Conservation (phyloP, 192 early-diverging fungal species). For the Coemansia sp. region DNA sequence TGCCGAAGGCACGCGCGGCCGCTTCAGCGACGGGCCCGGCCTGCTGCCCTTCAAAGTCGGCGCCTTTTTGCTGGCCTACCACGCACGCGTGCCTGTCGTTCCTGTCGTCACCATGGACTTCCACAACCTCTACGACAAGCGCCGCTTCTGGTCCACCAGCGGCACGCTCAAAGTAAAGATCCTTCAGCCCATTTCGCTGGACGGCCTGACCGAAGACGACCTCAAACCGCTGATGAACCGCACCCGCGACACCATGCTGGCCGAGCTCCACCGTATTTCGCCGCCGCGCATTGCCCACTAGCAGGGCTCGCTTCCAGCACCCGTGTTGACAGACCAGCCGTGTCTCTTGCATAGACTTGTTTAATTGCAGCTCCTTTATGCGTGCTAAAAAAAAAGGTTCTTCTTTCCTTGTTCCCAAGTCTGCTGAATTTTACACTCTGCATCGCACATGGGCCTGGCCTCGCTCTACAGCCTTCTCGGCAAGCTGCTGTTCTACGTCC, state of each 20-base stretch:
- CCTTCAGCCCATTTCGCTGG: slow-evolving; percentile 45
- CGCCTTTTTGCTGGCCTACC: slow-evolving; percentile 92
- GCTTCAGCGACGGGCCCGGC: slow-evolving; percentile 56
- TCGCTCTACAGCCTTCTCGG: slow-evolving; percentile 12
- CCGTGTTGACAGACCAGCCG: not conserved
- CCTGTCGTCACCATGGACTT: slow-evolving; percentile 81
- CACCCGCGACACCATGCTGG: slow-evolving; percentile 50
- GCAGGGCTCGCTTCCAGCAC: not conserved
- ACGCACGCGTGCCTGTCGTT: slow-evolving; percentile 80
- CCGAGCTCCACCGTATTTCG: slow-evolving; percentile 36
- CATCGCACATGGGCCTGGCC: slow-evolving; percentile 15
- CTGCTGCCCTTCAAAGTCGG: slow-evolving; percentile 94
- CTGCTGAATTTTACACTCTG: no score
- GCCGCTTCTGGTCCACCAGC: slow-evolving; percentile 35
- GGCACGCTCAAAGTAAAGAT: slow-evolving; percentile 47
- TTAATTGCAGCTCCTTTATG: no score
- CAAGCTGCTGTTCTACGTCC: slow-evolving; percentile 29
- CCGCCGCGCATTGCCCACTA: slow-evolving; percentile 31
- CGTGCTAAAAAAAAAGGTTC: no score
- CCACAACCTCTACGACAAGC: slow-evolving; percentile 47
- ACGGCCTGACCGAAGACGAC: slow-evolving; percentile 43
- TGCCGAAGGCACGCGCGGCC: slow-evolving; percentile 90
- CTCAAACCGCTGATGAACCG: slow-evolving; percentile 38
- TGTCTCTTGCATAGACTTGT: no score
- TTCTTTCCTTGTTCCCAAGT: no score